These are phyloP conservation scores for Zalerion maritima DNA, from an alignment of 495 filamentous ascomycete species.

Conservation along the genomic window DNA sequence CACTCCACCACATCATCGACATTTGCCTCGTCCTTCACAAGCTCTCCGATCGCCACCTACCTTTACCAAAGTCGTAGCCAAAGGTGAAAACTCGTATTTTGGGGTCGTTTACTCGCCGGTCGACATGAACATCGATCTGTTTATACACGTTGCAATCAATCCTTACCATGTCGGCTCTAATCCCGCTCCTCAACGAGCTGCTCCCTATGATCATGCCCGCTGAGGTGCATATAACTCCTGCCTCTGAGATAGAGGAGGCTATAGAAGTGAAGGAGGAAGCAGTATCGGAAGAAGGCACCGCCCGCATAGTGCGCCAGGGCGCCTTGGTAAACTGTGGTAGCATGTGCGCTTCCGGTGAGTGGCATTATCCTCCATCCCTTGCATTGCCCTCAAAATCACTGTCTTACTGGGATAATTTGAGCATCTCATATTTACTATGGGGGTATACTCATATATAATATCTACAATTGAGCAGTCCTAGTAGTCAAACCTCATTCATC, in stretches of 20 bases:
- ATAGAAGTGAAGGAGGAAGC: constrained; percentile 7
- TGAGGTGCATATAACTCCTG: constrained; percentile 28
- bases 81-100: too few relatives aligned
- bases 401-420: neutral
- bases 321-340: constrained; percentile 44
- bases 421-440: neutral
- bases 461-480: constrained; percentile 19
- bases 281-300: constrained; percentile 31
- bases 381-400: too few relatives aligned
- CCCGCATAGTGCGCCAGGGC: constrained; percentile 36
- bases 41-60: too few relatives aligned
- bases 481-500: constrained; percentile 25
- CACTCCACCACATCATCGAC: too few relatives aligned
- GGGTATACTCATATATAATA: neutral
- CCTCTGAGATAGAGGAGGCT: constrained; percentile 20
- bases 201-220: constrained; percentile 35
- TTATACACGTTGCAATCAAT: too few relatives aligned
- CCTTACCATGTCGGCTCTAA: constrained; percentile 26
- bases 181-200: constrained; percentile 34
- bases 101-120: too few relatives aligned
- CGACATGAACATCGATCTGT: too few relatives aligned
- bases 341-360: constrained; percentile 38
- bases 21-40: too few relatives aligned
- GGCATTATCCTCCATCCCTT: too few relatives aligned
- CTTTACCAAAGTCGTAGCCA: too few relatives aligned